These are phyloP conservation scores for Apiospora pterosperma DNA, from an alignment of 2,329 filamentous ascomycete genomes.

Conservation along the genomic window DNA sequence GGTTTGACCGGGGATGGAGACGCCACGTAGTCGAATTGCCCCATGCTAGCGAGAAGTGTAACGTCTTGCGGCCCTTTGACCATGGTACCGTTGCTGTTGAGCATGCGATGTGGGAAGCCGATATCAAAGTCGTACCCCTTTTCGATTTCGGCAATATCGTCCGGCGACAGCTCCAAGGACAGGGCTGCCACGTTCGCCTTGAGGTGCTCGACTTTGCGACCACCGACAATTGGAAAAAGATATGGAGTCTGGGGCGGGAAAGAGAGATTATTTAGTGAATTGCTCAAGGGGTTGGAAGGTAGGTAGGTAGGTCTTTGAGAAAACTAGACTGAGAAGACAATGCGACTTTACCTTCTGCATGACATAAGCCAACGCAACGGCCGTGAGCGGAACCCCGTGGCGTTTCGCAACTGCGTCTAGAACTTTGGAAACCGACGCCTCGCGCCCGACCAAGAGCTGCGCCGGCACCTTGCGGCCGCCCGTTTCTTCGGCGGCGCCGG, in stretches of 20 bases:
- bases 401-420: conserved; percentile 59
- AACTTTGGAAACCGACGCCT: conserved; percentile 49
- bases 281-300: background rate
- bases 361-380: conserved; percentile 49
- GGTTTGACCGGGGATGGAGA: background rate
- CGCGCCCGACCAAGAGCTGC: conserved; percentile 25
- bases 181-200: conserved; percentile 52
- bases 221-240: conserved; percentile 49
- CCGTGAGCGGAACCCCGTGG: conserved; percentile 49
- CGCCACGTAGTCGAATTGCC: background rate
- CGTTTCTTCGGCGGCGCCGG: conserved; percentile 33
- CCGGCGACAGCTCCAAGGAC: conserved; percentile 40
- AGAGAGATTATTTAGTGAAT: background rate
- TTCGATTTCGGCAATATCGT: conserved; percentile 51
- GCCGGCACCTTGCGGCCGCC: conserved; percentile 24
- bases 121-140: conserved; percentile 45
- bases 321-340: background rate
- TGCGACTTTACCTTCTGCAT: conserved; percentile 33
- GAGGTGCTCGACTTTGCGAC: conserved; percentile 47
- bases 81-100: conserved; percentile 15
- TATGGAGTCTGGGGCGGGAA: conserved; percentile 24
- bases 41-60: background rate
- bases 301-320: background rate
- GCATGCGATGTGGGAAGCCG: conserved; percentile 48
- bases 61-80: background rate